Base-by-base conservation (phyloP, 441 rosid genomes). In the Breynia disticha region DNA sequence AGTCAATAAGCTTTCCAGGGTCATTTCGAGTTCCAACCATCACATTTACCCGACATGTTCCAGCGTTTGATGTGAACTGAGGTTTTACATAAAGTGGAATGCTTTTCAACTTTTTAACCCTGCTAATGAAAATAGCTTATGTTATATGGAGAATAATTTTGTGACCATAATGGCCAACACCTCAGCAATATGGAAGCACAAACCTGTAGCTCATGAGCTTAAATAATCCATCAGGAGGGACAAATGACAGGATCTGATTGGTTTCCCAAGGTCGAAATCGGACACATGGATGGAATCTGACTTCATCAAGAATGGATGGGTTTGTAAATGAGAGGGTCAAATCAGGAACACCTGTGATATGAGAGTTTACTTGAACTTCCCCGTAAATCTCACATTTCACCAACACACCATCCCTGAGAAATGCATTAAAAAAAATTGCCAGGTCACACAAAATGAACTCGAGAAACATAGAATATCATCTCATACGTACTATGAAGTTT, bases 201-300 rank as follows among this genome's bases (percentile, higher is more conserved):
- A 19, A 84, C 97, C 96, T 88, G 84, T 91, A 91, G 75, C 84
- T 86, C 97, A 91, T 86, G 72, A 88, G 97, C 77, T 76, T 89
- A 70, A 91, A 91, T 62, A 72, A 78, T 55, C 98, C 97, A 72
- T 93, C 98, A 48, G 98, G 97, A 68, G 98, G 98, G 45, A 93
- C 86, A 74, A 93, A 93, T 35, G 98, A 86, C 48, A 93, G 77
- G 61, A 86, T 66, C 69, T 89, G 97, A 77, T 80, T 81, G 35
- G 97, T 79, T 59, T 89, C 97, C 98, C 98, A 84, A 11, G 90
- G 95, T 50, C 87, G 82, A 68, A 76, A 89, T 16, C 96, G 95
- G 50, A 93, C 90, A 70, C 93, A 84, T 7, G 98, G 93, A 72
- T 93, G 98, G 56, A 93, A 89, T 56, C 95, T 79, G 56, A 77